Base-by-base conservation (phyloP, 2,329 filamentous ascomycete species). In the Ceratocystis cacaofunesta region DNA sequence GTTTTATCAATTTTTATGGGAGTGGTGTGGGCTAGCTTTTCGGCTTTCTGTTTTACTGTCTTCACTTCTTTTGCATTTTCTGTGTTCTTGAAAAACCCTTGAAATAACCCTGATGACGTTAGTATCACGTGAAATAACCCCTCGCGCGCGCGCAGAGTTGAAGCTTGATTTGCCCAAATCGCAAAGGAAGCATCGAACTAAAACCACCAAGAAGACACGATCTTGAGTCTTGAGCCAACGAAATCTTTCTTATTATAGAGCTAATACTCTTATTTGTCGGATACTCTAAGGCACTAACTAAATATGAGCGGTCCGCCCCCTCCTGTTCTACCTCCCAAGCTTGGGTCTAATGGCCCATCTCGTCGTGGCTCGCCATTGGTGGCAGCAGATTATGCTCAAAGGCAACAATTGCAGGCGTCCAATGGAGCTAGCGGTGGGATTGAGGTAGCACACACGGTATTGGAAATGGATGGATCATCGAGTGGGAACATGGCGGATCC, bases 301-400 rank as follows among this genome's bases (percentile, higher is more conserved):
- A 57, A 10, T 8, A 66, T 68, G 67, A 64, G 63, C 25, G 62
- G 61, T n/a, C 74, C 74, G 4, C 86, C 87, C 22, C 88, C 88
- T 30, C 88, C 88, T 0, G 80, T 85, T 7, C 86, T 85, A 17
- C 87, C 88, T 1, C 88, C 88, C 0, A 90, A 90, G 72, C 85
- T 87, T 17, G 81, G 78, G 70, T 87, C 82, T 74, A 85, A 86
- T 73, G 86, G 89, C 69, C 77, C 82, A 63, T 89, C 84, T 74
- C 83, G 86, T 68, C 79, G 84, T 69, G 81, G 82, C 70, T 89
- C 86, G 28, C 86, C 87, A 1, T 77, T 81, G 63, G 73, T 76
- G 61, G 52, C 52, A 7, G 25, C 28, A 15, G 52, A 32, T n/a
- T n/a, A 57, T 30, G 52, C 17, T 2, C 52, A 30, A 30, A 36